Evolutionary conservation across 164 flowering plant genomes (phyloP).

Genomic region (Tinospora cordifolia): DNA sequence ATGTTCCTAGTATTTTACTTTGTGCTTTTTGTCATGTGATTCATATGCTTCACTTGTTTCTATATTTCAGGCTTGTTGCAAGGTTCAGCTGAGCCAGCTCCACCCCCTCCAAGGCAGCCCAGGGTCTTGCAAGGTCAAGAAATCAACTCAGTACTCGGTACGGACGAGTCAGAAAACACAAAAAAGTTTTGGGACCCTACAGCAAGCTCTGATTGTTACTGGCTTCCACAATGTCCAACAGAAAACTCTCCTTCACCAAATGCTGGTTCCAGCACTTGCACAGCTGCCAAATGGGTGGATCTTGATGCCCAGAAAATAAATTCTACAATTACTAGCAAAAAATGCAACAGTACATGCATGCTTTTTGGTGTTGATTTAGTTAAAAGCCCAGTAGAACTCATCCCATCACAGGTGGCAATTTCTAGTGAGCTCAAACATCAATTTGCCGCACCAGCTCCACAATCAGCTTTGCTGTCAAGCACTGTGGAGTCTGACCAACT

Average conservation of each 20-base stretch:
- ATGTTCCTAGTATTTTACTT: background rate
- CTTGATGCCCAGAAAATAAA: conserved; percentile 12
- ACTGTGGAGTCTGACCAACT: conserved; percentile 19
- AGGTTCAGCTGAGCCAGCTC: conserved; percentile 13
- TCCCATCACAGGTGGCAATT: conserved; percentile 24
- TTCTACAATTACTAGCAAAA: conserved; percentile 14
- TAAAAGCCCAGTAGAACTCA: conserved; percentile 24
- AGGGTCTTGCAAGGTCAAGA: conserved; percentile 65
- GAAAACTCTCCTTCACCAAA: conserved; percentile 9
- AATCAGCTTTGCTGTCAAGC: conserved; percentile 18
- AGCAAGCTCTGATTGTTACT: conserved; percentile 9
- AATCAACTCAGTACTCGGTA: conserved; percentile 10
- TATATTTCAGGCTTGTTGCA: conserved; percentile 14
- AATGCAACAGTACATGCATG: conserved; percentile 19
- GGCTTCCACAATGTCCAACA: conserved; percentile 11
- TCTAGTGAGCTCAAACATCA: conserved; percentile 12
- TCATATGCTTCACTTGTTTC: conserved; percentile 1
- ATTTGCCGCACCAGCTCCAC: conserved; percentile 16
- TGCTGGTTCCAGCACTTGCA: conserved; percentile 11
- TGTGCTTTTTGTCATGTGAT: background rate
- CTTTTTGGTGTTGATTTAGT: conserved; percentile 44
- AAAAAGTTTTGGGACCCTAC: conserved; percentile 13
- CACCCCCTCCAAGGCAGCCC: conserved; percentile 14
- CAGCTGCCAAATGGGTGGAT: conserved; percentile 13
- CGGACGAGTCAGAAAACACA: conserved; percentile 11